phyloP scores from a whole-genome alignment of 2,329 filamentous ascomycete genomes.

The Rutstroemia sp. region DNA sequence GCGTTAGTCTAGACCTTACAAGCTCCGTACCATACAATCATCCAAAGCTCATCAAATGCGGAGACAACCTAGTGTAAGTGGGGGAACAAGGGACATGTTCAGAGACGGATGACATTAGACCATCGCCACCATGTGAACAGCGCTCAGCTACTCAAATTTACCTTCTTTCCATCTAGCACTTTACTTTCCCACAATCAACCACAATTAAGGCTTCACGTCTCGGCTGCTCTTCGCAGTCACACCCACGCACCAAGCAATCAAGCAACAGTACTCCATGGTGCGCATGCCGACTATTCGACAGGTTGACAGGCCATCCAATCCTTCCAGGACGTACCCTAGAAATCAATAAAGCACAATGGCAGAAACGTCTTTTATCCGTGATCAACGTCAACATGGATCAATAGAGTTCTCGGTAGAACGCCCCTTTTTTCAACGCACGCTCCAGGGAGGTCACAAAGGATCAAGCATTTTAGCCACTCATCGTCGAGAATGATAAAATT shows the following conservation, averaged over 20 bases:
- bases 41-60: neutral
- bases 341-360: neutral
- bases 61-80: slow-evolving; percentile 2
- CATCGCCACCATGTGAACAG: slow-evolving; percentile 1
- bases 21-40: slow-evolving; percentile 6
- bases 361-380: neutral
- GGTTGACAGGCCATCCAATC: neutral
- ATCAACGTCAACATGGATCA: neutral
- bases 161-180: neutral
- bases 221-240: too few species aligned
- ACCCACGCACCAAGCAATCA: too few species aligned
- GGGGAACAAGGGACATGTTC: slow-evolving; percentile 2
- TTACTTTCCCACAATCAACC: neutral
- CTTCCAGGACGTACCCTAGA: neutral
- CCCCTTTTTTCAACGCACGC: neutral
- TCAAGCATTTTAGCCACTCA: neutral
- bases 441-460: neutral
- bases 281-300: neutral
- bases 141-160: neutral
- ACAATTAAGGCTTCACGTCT: too few species aligned
- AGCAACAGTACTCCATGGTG: neutral
- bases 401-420: neutral
- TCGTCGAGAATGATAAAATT: neutral
- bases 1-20: neutral
- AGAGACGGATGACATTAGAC: neutral